A percentile compares a stretch with the other conserved stretches of the same genome.
Evolutionary conservation across 495 filamentous ascomycete species (phyloP).

Genomic region (Penicillium daleae): DNA sequence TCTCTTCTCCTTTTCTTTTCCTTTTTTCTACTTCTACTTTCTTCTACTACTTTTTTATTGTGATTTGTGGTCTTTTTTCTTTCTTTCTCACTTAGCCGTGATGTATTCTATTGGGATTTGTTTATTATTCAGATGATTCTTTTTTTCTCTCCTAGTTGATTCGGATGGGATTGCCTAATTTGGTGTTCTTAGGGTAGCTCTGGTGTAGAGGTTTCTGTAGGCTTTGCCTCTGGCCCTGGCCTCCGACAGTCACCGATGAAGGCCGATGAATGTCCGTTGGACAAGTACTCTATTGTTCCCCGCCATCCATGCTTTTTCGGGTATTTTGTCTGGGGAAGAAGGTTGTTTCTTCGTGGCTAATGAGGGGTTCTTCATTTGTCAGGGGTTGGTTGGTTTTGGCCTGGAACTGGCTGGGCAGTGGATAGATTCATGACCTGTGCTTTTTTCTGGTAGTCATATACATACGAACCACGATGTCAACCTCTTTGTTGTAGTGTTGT

Average conservation of each 20-base stretch:
- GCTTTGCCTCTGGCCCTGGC: not conserved
- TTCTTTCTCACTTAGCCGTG: slow-evolving; percentile 1
- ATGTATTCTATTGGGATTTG: slow-evolving; percentile 11
- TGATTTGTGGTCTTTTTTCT: slow-evolving; percentile 12
- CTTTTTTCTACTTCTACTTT: no score
- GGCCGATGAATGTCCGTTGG: not conserved
- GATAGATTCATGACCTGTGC: not conserved
- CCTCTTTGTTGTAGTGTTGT: slow-evolving; percentile 9
- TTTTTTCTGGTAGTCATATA: not conserved
- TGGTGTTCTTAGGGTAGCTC: no score
- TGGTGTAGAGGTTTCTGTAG: no score
- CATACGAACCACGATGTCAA: no score
- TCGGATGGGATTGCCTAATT: slow-evolving; percentile 1
- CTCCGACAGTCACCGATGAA: not conserved
- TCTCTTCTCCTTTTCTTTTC: not conserved
- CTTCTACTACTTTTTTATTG: slow-evolving; percentile 17
- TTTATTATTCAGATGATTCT: slow-evolving; percentile 16
- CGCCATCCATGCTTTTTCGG: no score
- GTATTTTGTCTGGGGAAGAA: not conserved
- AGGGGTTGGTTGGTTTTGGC: not conserved
- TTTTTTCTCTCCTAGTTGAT: not conserved
- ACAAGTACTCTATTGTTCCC: not conserved
- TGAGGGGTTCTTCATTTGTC: not conserved
- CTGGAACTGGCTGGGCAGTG: not conserved
- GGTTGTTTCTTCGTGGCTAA: no score